Evolutionary conservation across 805 yeast genomes (phyloP).

Genomic region (Metschnikowia aberdeeniae): DNA sequence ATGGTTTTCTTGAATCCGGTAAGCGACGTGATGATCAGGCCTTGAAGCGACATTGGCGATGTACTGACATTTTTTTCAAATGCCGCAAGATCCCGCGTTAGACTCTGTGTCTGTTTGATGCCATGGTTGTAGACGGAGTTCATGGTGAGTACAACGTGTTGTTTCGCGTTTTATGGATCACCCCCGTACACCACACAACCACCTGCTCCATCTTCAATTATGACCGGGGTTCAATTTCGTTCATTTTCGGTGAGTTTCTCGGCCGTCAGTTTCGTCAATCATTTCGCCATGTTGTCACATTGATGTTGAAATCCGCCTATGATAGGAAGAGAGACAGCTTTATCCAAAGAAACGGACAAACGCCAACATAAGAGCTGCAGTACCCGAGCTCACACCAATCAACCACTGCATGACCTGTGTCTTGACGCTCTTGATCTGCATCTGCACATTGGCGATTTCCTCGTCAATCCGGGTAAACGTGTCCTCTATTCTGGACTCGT

Average conservation of each 20-base stretch:
- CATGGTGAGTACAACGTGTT: constrained; percentile 26
- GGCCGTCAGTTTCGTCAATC: too few species aligned
- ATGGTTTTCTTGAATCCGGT: constrained; percentile 73
- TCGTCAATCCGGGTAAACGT: constrained; percentile 94
- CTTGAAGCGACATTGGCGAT: constrained; percentile 73
- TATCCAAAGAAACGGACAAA: constrained; percentile 77
- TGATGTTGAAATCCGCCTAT: too few species aligned
- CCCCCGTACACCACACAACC: too few species aligned
- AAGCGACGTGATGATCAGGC: constrained; percentile 74
- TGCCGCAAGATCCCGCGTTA: constrained; percentile 62
- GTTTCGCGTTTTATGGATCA: too few species aligned
- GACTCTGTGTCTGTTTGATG: constrained; percentile 71
- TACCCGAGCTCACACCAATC: constrained; percentile 97
- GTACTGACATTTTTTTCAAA: constrained; percentile 64
- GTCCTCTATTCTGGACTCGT: constrained; percentile 90
- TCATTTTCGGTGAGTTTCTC: too few species aligned
- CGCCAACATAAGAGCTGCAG: constrained; percentile 89
- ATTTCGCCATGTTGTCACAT: too few species aligned
- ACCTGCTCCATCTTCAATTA: too few species aligned
- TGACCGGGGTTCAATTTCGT: too few species aligned
- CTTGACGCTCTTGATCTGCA: constrained; percentile 92
- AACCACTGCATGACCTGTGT: constrained; percentile 98
- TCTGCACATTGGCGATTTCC: constrained; percentile 89
- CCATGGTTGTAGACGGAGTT: constrained; percentile 90
- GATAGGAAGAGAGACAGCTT: background rate